Conservation (phyloP, 352 stramenopile species). For the Phytophthora colocasiae region DNA sequence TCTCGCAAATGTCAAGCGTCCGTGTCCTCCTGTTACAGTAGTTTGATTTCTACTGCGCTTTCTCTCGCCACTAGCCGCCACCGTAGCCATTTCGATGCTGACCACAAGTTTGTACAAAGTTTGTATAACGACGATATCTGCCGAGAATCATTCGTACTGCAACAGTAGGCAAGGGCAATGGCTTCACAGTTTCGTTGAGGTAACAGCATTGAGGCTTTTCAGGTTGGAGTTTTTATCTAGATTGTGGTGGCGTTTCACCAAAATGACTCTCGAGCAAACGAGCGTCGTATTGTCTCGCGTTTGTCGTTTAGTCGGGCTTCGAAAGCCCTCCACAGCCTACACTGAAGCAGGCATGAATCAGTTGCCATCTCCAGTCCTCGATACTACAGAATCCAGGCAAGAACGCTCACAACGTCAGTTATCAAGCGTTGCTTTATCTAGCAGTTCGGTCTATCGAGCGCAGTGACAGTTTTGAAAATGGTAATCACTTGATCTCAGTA, state of each 20-base stretch:
- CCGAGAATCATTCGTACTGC: not conserved
- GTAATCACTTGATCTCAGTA: not conserved
- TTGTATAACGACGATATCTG: not conserved
- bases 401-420: not conserved
- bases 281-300: not conserved
- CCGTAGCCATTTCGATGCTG: constrained; percentile 11
- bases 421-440: not conserved
- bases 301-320: constrained; percentile 3
- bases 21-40: too few relatives aligned
- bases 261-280: not conserved
- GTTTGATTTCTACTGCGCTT: not conserved
- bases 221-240: too few relatives aligned
- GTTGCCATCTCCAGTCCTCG: not conserved
- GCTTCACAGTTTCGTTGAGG: too few relatives aligned
- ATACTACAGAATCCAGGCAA: not conserved
- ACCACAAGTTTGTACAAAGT: not conserved
- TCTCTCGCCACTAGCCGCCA: constrained; percentile 1
- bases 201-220: too few relatives aligned
- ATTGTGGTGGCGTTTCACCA: not conserved
- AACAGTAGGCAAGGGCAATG: not conserved
- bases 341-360: not conserved
- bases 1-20: too few relatives aligned
- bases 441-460: constrained; percentile 4
- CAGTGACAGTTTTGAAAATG: not conserved
- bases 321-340: constrained; percentile 17